Base-by-base conservation (phyloP, 495 filamentous ascomycete genomes). In the Penicillium macrosclerotiorum region DNA sequence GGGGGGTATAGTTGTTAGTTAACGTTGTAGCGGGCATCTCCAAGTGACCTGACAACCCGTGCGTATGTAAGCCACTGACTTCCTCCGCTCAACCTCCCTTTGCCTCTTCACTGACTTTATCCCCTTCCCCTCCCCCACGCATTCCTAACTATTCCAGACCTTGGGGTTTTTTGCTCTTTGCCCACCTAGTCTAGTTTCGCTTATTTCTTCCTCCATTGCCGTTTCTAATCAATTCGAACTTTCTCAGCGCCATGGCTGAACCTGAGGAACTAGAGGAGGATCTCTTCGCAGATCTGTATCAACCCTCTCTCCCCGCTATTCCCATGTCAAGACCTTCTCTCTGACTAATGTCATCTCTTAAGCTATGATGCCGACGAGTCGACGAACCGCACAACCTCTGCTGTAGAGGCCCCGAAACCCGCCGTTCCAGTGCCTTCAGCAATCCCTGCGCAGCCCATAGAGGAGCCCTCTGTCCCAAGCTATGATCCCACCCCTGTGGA, bases 261-360 rank as follows among this genome's bases (percentile, higher is more conserved):
- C 80, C 81, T 37, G 90, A 94, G 64, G 90, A 91, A 49, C 83
- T 91, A 52, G 94, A 97, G 40, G 94, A 97, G 59, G 93, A 98
- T 78, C 86, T 98, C 60, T 98, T 98, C 65, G 93, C 90, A 52
- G 93, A 98, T 73, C 81, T 98, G 93, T 97, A 77, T 64, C 90
- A 13, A 6, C 26, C 14, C 26, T 45, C 19, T 33, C 37, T 17
- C 6, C 1, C 26, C 37, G 11, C 14, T 36, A 4, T 30, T 49
- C n/a, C n/a, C n/a, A n/a, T n/a, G n/a, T 49, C 19, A 57, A 7
- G 9, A 17, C 17, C 19, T n/a, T 25, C 20, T 35, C 3, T 41
- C 54, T 52, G 25, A 53, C 27, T 4, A n/a, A 24, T 38, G 19
- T 38, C 37, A 16, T 49, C 12, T 51, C 5, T 3, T 45, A n/a